These are phyloP conservation scores for Rhizoclosmatium globosum DNA, from an alignment of 192 early-diverging fungal species.

Conservation along the genomic window DNA sequence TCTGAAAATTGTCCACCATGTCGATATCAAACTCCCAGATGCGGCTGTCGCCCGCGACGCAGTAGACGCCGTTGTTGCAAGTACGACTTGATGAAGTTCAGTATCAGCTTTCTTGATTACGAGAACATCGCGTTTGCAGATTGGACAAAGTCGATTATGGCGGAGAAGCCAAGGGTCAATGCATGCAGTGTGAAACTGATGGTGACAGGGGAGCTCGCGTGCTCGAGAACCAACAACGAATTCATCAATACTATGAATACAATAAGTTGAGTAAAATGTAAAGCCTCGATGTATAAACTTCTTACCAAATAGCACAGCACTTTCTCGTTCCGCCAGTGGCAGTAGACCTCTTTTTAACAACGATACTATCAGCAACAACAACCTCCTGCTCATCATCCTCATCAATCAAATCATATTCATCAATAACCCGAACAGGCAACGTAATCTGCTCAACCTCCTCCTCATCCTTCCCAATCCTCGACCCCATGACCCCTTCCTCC, in stretches of 20 bases:
- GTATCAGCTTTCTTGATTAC: not conserved
- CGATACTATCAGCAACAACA: not conserved
- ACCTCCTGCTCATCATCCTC: not conserved
- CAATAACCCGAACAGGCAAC: constrained; percentile 36
- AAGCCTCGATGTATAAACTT: too few relatives aligned
- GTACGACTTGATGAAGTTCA: not conserved
- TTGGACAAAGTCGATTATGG: constrained; percentile 58
- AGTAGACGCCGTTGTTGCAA: not conserved
- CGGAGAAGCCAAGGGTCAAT: constrained; percentile 60
- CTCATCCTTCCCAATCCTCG: constrained; percentile 10
- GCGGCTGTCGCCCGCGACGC: not conserved
- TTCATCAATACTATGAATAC: constrained; percentile 45
- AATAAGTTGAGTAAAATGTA: too few relatives aligned
- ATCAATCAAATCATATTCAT: constrained; percentile 31
- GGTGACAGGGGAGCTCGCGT: constrained; percentile 55
- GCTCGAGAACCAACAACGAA: constrained; percentile 48
- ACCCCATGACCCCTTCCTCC: not conserved
- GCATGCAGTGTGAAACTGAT: constrained; percentile 55
- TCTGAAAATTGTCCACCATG: not conserved
- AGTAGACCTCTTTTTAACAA: constrained; percentile 20
- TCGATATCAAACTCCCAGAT: too few relatives aligned
- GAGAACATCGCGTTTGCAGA: constrained; percentile 59
- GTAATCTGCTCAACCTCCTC: constrained; percentile 38
- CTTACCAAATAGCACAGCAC: constrained; percentile 55
- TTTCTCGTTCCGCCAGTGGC: constrained; percentile 42